Base-by-base conservation (phyloP, 106 monocot genomes). In the Amphibolis antarctica region DNA sequence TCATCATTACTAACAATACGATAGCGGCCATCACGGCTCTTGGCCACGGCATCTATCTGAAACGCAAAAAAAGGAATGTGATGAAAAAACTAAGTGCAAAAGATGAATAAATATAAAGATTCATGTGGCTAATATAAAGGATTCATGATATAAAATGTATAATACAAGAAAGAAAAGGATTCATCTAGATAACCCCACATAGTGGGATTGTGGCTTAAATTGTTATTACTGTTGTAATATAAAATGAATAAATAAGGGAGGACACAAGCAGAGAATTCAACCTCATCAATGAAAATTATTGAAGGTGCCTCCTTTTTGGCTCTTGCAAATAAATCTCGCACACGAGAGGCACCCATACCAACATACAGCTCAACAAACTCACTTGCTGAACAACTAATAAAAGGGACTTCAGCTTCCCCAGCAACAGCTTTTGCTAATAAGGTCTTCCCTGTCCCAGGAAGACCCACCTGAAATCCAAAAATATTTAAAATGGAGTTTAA, bases 1-100 rank as follows among this genome's bases (percentile, higher is more conserved):
- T 98, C 96, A 71, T 98, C 96, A 73, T 98, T 98, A 78, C 96
- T 98, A 29, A 98, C 86, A 69, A 96, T 84, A 53, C 96, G 90
- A 67, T 80, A 85, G 46, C 90, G 81, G 42, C 96, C 96, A 85
- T 98, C 96, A 66, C 96, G 86, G 55, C 89, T 90, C 82, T 98
- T 98, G 13, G 90, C 96, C 62, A 98, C 96, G 9, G 96, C 96
- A 75, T 98, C 96, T 68, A 98, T 98, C 96, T 96, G 79, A 70
- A 47, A 42, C 24, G 56, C 10, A 55, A 55, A 62, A 78, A 42
- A 53, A 20, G 29, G 19, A 12, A 60, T 1, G 18, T 1, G 24
- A 11, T 4, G 0, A 23, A 20, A n/a, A n/a, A n/a, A n/a, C n/a
- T n/a, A n/a, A n/a, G n/a, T n/a, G n/a, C n/a, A n/a, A n/a, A n/a